A percentile compares a stretch with the other conserved stretches of the same genome.
Evolutionary conservation across 306 rosid genomes (phyloP).

Genomic region (Lathyrus aphaca): DNA sequence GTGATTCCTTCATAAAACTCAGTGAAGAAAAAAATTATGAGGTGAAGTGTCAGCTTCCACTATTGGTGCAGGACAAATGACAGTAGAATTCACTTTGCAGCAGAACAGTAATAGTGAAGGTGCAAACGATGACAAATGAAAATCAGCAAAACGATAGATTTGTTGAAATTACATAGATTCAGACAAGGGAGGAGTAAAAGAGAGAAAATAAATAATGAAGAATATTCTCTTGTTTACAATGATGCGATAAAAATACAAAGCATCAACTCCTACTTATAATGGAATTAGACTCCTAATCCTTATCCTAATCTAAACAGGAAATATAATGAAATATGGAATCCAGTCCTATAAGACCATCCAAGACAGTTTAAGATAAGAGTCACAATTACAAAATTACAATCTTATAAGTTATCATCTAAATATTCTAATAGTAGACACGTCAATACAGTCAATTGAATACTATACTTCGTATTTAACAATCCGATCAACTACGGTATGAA

Average conservation of each 20-base stretch:
- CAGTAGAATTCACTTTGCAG: background rate
- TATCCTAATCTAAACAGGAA: constrained; percentile 23
- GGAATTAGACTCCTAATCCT: background rate
- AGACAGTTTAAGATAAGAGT: background rate
- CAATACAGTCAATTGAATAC: constrained; percentile 9
- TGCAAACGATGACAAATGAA: background rate
- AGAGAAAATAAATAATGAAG: background rate
- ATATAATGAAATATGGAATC: constrained; percentile 20
- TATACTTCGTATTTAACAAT: constrained; percentile 9
- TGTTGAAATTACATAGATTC: background rate
- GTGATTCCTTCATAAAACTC: background rate
- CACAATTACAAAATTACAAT: too few species aligned
- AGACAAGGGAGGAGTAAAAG: background rate
- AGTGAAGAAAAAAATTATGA: background rate
- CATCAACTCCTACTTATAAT: background rate
- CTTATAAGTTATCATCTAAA: too few species aligned
- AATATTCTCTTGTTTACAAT: background rate
- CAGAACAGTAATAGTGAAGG: background rate
- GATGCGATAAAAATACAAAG: background rate
- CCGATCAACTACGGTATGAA: constrained; percentile 11
- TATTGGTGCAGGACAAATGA: constrained; percentile 1
- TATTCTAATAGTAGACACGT: too few species aligned
- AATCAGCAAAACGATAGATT: background rate
- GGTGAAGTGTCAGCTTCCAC: background rate
- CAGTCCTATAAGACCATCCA: constrained; percentile 14